Evolutionary conservation across 108 stramenopile species (phyloP).

Genomic region (Mayamaea pseudoterrestris): DNA sequence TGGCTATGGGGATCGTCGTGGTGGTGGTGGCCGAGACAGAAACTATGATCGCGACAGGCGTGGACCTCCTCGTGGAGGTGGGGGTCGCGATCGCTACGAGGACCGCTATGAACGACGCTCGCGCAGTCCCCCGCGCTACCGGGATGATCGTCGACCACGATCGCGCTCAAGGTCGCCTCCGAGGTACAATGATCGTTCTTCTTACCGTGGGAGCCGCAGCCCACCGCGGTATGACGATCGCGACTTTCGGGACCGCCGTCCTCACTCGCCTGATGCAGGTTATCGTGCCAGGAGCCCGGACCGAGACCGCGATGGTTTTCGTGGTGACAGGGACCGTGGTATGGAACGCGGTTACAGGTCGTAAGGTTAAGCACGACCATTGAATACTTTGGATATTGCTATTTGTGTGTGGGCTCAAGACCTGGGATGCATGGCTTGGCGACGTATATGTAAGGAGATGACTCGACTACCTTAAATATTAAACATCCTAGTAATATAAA

Average conservation of each 20-base stretch:
- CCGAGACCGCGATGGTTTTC: slow-evolving; percentile 12
- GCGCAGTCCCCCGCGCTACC: slow-evolving; percentile 7
- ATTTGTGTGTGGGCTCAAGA: too few species aligned
- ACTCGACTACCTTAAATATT: too few species aligned
- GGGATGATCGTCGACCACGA: slow-evolving; percentile 11
- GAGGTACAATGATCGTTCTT: slow-evolving; percentile 7
- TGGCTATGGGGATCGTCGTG: slow-evolving; percentile 13
- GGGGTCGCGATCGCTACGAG: slow-evolving; percentile 18
- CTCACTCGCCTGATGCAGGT: not conserved
- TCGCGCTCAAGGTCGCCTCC: slow-evolving; percentile 5
- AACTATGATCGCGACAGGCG: slow-evolving; percentile 6
- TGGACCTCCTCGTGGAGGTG: slow-evolving; percentile 21
- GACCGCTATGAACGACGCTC: slow-evolving; percentile 11
- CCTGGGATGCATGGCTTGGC: too few species aligned
- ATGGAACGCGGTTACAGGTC: slow-evolving; percentile 15
- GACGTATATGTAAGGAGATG: too few species aligned
- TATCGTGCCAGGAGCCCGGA: slow-evolving; percentile 10
- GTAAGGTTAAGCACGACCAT: too few species aligned
- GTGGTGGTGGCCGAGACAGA: slow-evolving; percentile 20
- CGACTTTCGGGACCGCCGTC: slow-evolving; percentile 7
- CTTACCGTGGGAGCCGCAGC: slow-evolving; percentile 11
- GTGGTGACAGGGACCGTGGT: slow-evolving; percentile 12
- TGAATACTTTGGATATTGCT: too few species aligned
- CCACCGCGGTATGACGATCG: slow-evolving; percentile 9
- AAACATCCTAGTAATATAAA: too few species aligned